Evolutionary conservation across 139 green algal genomes (phyloP).

Genomic region (Yamagishiella unicocca): DNA sequence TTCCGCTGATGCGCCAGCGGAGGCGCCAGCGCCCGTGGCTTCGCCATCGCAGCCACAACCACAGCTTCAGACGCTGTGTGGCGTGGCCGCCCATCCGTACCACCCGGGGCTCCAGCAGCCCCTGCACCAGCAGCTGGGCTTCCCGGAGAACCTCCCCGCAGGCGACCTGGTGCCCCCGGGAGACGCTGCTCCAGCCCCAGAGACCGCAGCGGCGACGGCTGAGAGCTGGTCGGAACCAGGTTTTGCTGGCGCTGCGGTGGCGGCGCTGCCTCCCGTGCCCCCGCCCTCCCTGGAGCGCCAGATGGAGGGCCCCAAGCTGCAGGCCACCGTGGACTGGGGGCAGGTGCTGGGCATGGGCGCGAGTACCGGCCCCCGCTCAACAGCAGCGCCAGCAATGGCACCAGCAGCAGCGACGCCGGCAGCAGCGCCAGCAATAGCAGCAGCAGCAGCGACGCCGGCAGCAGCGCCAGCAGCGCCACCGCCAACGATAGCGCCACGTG

Average conservation of each 20-base stretch:
- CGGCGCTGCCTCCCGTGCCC: background rate
- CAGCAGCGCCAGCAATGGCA: background rate
- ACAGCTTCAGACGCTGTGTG: too few species aligned
- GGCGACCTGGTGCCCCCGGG: background rate
- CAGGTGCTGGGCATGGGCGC: background rate
- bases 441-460: too few species aligned
- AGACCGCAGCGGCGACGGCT: background rate
- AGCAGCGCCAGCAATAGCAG: too few species aligned
- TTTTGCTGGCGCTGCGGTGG: background rate
- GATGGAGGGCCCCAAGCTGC: background rate
- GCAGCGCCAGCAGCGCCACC: too few species aligned
- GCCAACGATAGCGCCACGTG: too few species aligned
- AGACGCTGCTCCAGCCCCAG: background rate
- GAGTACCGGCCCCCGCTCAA: background rate
- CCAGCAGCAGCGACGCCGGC: too few species aligned
- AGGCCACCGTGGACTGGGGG: background rate
- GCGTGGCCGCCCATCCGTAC: too few species aligned
- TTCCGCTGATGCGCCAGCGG: too few species aligned
- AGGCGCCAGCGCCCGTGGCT: too few species aligned
- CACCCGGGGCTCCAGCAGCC: background rate
- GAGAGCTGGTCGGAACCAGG: background rate
- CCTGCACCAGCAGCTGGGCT: conserved; percentile 37
- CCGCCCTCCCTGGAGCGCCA: background rate
- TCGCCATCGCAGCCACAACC: too few species aligned
- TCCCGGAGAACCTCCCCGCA: conserved; percentile 21